Evolutionary conservation across 805 yeast species (phyloP), one percentile per base, ranked within the genome.

Genomic region (Candida cerambycidarum): DNA sequence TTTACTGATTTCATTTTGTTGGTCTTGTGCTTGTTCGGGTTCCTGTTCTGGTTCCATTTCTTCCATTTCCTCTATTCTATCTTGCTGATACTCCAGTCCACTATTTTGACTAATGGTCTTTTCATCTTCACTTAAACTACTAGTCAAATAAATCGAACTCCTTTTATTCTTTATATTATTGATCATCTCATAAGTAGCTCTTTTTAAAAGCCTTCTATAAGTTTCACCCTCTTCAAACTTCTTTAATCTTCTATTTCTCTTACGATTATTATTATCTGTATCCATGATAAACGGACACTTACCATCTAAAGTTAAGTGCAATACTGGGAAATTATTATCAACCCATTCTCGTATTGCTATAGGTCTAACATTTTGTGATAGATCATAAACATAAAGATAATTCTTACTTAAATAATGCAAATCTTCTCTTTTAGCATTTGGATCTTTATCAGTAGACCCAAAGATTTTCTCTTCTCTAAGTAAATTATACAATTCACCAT

Each of bases 401-500:
- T 68, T 66, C 29, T 83, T 81, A 39, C 81, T 82, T 61, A 93
- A 87, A 59, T 86, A 86, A 56, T 83, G 82, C 55, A 85, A 78
- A 58, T 92, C 97, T 53, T 87, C 96, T 43, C 96, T 72, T 51
- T 76, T 81, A 2, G 95, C 93, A 48, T 73, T 76, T 10, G 95
- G 93, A 59, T 90, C 97, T 51, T 96, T 78, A 61, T 90, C 97
- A 28, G 84, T 77, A 0, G 96, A 85, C 10, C 97, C 97, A 59
- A 79, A 82, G 11, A 87, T 64, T 55, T 87, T 87, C 58, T 93
- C 99, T 56, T 88, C 89, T 49, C 82, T 81, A 53, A 92, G 73
- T 48, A 92, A 70, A 38, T 83, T 78, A 28, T 51, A 56, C 34
- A 61, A 53, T 36, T 58, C 56, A 25, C 56, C 56, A 38, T 50